These are phyloP conservation scores for Auriscalpium orientale DNA, from an alignment of 768 basidiomycete species.

Conservation along the genomic window DNA sequence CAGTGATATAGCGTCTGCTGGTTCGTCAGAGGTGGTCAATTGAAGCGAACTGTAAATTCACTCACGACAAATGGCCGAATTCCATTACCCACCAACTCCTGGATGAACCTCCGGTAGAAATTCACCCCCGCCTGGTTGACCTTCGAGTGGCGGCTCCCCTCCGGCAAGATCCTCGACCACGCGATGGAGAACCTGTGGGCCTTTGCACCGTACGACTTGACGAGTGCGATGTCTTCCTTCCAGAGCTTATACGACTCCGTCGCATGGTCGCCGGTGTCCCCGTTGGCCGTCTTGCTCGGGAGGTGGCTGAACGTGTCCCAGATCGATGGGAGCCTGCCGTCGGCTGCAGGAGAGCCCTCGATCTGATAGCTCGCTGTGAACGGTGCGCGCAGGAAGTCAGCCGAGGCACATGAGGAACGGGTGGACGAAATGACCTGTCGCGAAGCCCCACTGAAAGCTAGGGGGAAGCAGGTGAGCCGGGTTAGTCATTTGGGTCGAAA, in stretches of 20 bases:
- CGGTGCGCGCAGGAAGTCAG: too few relatives aligned
- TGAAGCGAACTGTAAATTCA: background rate
- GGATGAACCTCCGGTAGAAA: slow-evolving; percentile 39
- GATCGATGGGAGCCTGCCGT: slow-evolving; percentile 33
- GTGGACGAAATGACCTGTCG: background rate
- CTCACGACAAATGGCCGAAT: slow-evolving; percentile 39
- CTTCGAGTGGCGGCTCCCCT: slow-evolving; percentile 36
- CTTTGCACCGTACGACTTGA: slow-evolving; percentile 39
- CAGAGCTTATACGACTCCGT: slow-evolving; percentile 39
- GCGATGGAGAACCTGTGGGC: slow-evolving; percentile 46
- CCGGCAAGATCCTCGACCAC: slow-evolving; percentile 49
- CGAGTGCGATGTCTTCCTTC: slow-evolving; percentile 36
- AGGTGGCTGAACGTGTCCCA: slow-evolving; percentile 44
- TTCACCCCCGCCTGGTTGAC: slow-evolving; percentile 38
- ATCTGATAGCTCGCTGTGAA: slow-evolving; percentile 38
- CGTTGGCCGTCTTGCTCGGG: slow-evolving; percentile 37
- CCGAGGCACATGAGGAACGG: background rate
- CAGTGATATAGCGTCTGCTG: slow-evolving; percentile 41
- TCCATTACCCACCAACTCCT: slow-evolving; percentile 35
- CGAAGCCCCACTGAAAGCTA: background rate
- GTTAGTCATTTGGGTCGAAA: too few relatives aligned
- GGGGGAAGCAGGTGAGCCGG: background rate
- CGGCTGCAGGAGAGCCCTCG: slow-evolving; percentile 35
- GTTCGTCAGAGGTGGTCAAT: background rate
- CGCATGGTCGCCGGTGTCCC: slow-evolving; percentile 36